Base-by-base conservation (phyloP, 139 green algal genomes). In the Ostreobium quekettii region DNA sequence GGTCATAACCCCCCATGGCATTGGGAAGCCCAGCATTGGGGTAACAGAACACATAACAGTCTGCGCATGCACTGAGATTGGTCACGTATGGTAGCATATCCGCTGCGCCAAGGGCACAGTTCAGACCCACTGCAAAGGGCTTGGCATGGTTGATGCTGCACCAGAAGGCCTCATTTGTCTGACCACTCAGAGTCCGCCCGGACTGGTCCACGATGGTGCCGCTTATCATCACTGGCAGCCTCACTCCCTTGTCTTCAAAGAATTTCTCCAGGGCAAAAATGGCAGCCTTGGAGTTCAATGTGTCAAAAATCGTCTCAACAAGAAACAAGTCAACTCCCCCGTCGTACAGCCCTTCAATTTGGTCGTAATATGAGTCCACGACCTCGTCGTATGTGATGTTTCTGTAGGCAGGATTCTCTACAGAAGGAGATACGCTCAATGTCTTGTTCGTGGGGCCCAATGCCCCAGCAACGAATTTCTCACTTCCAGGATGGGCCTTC, bases 301-400 rank as follows among this genome's bases (percentile, higher is more conserved):
- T 98, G 83, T 98, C 93, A 66, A 98, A 98, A 80, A 98, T 98
- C 36, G 93, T 98, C 83, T 98, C 93, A 65, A 98, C 90, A 65
- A 98, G 76, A 70, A 98, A 91, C 75, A 98, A 26, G 77, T 98
- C 93, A 31, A 96, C 87, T 29, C 93, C 93, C n/a, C 90, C 93
- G 31, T 89, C 89, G 33, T 89, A 80, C 78, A 98, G 83, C 2
- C 79, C 91, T 46, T 82, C 69, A 6, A 83, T 78, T 83, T 98
- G 93, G 77, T 95, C 79, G 70, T 89, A 93, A 84, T 98, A 98
- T 0, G 91, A 86, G 31, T 87, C 73, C 60, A 95, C 90, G 33
- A 98, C 87, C 83, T 97, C 93, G 57, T 98, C 93, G 64, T 91
- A 98, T 0, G 91, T 98, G 79, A 90, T 90, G 70, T 82, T 85